Base-by-base conservation (phyloP, 2,329 filamentous ascomycete species). In the Pochonia chlamydosporia region DNA sequence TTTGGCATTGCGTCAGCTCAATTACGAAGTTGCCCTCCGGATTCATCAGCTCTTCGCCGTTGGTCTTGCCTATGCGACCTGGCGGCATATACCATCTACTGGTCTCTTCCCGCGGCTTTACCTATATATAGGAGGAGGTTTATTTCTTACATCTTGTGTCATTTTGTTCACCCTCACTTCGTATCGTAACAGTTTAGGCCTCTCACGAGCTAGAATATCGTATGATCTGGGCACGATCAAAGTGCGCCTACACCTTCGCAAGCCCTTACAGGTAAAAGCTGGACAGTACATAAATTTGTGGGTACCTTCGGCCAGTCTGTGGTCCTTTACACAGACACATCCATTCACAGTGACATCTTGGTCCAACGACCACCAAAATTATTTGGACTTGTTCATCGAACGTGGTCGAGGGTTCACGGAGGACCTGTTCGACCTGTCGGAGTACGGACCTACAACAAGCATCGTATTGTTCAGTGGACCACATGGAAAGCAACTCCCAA, bases 141-240 rank as follows among this genome's bases (percentile, higher is more conserved):
- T 30, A n/a, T 43, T 31, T 31, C 25, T 31, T 18, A 14, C 21
- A 28, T 5, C 25, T 18, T 30, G 40, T 21, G 28, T 31, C 13
- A 16, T 21, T 5, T 18, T 30, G 40, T 20, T 31, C 16, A 8
- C 31, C 5, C 13, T 7, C 13, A 6, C 20, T 7, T 31, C 31
- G 3, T 43, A 43, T 43, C 25, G 25, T n/a, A 30, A 43, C n/a
- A 31, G 20, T 10, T 18, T 43, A 16, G 40, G 40, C 25, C 25
- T 43, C 18, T 43, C 40, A 4, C 40, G 25, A 31, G 40, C 40
- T 10, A 11, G 40, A 6, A 43, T 43, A 28, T 43, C 40, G 18
- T 43, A 43, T 18, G 25, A 43, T 31, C 40, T 43, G n/a, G 25
- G 31, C 13, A 43, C 40, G 25, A 31, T 43, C 25, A 43, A 30